Base-by-base conservation (phyloP, 1,139 yeast species). In the Debaryomycetaceae sp. region DNA sequence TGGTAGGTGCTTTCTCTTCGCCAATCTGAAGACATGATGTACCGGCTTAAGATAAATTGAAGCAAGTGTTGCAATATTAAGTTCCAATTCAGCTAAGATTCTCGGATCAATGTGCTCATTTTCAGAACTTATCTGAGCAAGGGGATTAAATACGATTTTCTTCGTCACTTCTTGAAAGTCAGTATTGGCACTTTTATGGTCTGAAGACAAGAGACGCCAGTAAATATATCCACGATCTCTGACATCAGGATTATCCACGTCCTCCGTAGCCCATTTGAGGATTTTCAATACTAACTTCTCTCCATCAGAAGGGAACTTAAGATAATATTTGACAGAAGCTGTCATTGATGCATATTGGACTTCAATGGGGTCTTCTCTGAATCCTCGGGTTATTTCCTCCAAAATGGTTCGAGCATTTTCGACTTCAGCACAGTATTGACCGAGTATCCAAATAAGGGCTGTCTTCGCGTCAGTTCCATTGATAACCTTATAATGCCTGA, bases 41-140 rank as follows among this genome's bases (percentile, higher is more conserved):
- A 87, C 83, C 0, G 97, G 95, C 51, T 88, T 87, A 49, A 89
- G 67, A 53, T 89, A 91, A 19, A 91, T 81, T 0, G 95, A 84
- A 0, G 95, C 91, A 40, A 91, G 65, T 0, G 89, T 70, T 1
- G 97, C 97, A 31, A 91, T 81, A 47, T 80, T 82, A 48, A 91
- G 68, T 51, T 87, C 95, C 40, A 91, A 67, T 54, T 91, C 97
- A 51, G 87, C 95, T 35, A 89, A 60, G 9, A 85, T 75, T 1
- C 65, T 65, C 1, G 87, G 83, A 47, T 87, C 92, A 45, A 89
- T 69, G 42, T 78, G 78, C 38, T 87, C 92, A 40, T 81, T 82
- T 32, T 86, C 84, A 0, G 81, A 67, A 8, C 81, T 73, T 11
- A 91, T 85, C 1, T 72, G 63, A 0, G 95, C 95, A 32, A 80